Evolutionary conservation across 2,329 filamentous ascomycete species (phyloP).

Genomic region (Beauveria sp.): DNA sequence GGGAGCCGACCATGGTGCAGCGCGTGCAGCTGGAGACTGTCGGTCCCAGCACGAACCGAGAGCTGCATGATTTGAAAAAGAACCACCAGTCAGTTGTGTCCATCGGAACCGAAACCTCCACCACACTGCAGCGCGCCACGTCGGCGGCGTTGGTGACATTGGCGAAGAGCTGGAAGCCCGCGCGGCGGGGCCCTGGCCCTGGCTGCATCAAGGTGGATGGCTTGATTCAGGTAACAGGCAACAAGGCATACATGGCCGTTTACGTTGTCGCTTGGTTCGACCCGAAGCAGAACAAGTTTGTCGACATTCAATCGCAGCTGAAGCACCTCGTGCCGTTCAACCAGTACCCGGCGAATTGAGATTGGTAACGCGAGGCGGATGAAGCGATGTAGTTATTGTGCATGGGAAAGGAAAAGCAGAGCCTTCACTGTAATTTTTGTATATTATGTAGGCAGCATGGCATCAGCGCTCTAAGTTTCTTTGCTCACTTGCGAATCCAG

Average conservation of each 20-base stretch:
- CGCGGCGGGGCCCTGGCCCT: slow-evolving; percentile 35
- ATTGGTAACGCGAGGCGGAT: background rate
- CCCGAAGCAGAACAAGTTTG: slow-evolving; percentile 43
- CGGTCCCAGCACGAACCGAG: background rate
- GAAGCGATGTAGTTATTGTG: background rate
- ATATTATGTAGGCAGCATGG: slow-evolving; percentile 8
- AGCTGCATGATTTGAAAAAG: slow-evolving; percentile 7
- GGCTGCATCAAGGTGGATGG: slow-evolving; percentile 48
- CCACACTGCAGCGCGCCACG: background rate
- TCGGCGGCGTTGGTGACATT: slow-evolving; percentile 26
- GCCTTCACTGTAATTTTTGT: background rate
- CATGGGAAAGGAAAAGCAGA: background rate
- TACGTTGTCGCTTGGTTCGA: slow-evolving; percentile 49
- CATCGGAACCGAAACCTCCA: background rate
- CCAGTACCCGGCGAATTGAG: slow-evolving; percentile 21
- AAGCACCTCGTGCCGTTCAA: slow-evolving; percentile 36
- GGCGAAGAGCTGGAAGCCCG: slow-evolving; percentile 38
- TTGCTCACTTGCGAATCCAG: background rate
- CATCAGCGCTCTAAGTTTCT: slow-evolving; percentile 1
- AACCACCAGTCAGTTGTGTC: background rate
- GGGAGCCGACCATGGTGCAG: slow-evolving; percentile 24
- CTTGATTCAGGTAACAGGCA: slow-evolving; percentile 43
- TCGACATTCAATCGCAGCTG: slow-evolving; percentile 32
- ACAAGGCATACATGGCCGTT: slow-evolving; percentile 38
- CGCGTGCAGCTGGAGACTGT: slow-evolving; percentile 18